These are phyloP conservation scores for Fusarium sp. DNA, from an alignment of 2,329 filamentous ascomycete genomes.

Conservation along the genomic window DNA sequence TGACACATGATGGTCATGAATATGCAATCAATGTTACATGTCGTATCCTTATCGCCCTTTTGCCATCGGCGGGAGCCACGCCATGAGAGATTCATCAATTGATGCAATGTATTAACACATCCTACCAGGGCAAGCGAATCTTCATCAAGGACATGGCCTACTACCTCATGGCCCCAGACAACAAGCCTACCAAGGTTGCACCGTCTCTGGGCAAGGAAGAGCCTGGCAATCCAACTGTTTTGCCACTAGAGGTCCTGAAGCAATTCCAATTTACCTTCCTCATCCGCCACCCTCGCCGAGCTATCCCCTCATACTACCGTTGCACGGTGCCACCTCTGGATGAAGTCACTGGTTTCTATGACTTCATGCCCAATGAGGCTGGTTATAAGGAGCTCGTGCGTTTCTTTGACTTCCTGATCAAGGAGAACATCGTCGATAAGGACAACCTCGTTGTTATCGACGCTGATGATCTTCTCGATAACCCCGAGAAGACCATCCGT, in stretches of 20 bases:
- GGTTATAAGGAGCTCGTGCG: slow-evolving; percentile 90
- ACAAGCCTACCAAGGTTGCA: slow-evolving; percentile 75
- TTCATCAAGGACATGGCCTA: slow-evolving; percentile 99
- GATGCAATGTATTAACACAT: slow-evolving; percentile 43
- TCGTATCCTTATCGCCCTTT: slow-evolving; percentile 2
- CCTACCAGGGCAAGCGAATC: slow-evolving; percentile 80
- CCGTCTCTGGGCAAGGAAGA: slow-evolving; percentile 80
- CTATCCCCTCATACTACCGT: slow-evolving; percentile 93
- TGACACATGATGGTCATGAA: neutral
- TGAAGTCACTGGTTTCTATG: slow-evolving; percentile 82
- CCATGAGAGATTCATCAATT: neutral
- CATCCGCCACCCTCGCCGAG: slow-evolving; percentile 92
- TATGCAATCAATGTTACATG: slow-evolving; percentile 4
- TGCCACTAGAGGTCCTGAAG: slow-evolving; percentile 79
- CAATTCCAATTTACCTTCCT: slow-evolving; percentile 95
- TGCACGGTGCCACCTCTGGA: slow-evolving; percentile 92
- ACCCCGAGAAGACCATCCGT: slow-evolving; percentile 79
- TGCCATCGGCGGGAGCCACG: neutral
- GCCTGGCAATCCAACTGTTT: slow-evolving; percentile 83
- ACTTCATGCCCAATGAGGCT: slow-evolving; percentile 89
- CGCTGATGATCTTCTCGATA: slow-evolving; percentile 91
- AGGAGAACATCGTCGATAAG: slow-evolving; percentile 76
- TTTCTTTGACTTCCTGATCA: slow-evolving; percentile 85
- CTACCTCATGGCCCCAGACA: slow-evolving; percentile 84
- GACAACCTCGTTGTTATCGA: slow-evolving; percentile 86